Base-by-base conservation (phyloP, 2,329 filamentous ascomycete species). In the Blumeria hordei region DNA sequence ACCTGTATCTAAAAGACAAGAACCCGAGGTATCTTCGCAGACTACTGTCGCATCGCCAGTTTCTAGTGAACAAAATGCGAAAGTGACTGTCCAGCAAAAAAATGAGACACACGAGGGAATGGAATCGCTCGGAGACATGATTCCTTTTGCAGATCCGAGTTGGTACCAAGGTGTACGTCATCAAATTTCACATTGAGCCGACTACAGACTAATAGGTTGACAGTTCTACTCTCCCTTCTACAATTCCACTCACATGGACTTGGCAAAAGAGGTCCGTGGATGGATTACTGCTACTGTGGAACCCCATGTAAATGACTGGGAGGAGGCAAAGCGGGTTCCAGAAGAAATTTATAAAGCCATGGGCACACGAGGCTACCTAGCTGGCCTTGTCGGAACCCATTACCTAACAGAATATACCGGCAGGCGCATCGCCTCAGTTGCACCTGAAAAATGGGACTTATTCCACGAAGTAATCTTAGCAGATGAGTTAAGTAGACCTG, bases 391-490 rank as follows among this genome's bases (percentile, higher is more conserved):
- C 59, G 92, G 90, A 60, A 76, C 86, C 58, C 74, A 84, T 65
- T 96, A 85, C 71, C 88, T 86, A 12, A 77, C 74, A 57, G 71
- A 94, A 61, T 81, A 90, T 65, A 80, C 80, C 21, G 72, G 80
- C 44, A 77, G 82, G 65, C 72, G 74, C 6, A 77, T 95, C 62
- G 78, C 84, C 70, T 83, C 80, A 52, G 92, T 98, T 11, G 69
- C 83, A 0, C 73, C 85, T 0, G 87, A 95, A 70, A 82, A 92
- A 67, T 98, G 90, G 90, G 92, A 98, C 71, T 78, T 94, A 47
- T 98, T 96, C 80, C 92, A 98, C 70, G 92, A 98, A 75, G 77
- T 96, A 78, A 75, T 96, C 47, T 67, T 98, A 57, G 96, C 90
- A 0, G 92, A 98, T 62, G 92, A 98, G 75, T 72, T 98, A 47